Evolutionary conservation across 176 grass and related monocot species (phyloP), one percentile per base, ranked within the genome.

Genomic region (Pharus latifolius): DNA sequence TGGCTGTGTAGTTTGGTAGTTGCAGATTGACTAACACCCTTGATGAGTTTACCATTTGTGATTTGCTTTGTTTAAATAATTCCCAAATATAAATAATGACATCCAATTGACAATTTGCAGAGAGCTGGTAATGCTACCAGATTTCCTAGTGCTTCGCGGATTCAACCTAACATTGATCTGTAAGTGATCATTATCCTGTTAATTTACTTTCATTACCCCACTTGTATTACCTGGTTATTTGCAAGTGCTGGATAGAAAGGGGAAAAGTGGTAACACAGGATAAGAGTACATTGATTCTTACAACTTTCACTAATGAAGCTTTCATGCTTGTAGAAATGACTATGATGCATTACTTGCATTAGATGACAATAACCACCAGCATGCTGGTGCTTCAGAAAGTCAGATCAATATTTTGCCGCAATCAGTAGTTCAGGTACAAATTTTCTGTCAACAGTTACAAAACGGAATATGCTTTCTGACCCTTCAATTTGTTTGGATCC

Each of bases 321-420:
- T 33, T 28, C 57, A 75, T 49, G 49, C 29, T 61, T 87, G 26
- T 56, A 98, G 94, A 83, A 78, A 81, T 83, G 94, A 98, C 74
- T 93, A 98, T 53, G 94, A 93, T 48, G 62, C 80, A 2, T 57
- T 98, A 67, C 85, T 98, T 74, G 81, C 87, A 2, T 64, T 98
- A 25, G 94, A 98, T 83, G 81, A 98, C 60, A 78, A 98, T 78
- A 98, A 98, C 69, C 78, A 98, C 74, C 83, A 72, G 60, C 94
- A 98, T 48, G 62, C 87, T 70, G 94, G 94, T 74, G 94, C 94
- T 80, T 88, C 94, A 63, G 76, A 76, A 54, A 85, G 57, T 26
- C 94, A 90, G 78, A 93, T 98, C 49, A 98, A 92, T 49, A 87
- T 65, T 34, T 82, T 98, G 70, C 89, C 94, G 3, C 67, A 93